phyloP scores from a whole-genome alignment of 352 stramenopile genomes.

The Pythium coloratum region DNA sequence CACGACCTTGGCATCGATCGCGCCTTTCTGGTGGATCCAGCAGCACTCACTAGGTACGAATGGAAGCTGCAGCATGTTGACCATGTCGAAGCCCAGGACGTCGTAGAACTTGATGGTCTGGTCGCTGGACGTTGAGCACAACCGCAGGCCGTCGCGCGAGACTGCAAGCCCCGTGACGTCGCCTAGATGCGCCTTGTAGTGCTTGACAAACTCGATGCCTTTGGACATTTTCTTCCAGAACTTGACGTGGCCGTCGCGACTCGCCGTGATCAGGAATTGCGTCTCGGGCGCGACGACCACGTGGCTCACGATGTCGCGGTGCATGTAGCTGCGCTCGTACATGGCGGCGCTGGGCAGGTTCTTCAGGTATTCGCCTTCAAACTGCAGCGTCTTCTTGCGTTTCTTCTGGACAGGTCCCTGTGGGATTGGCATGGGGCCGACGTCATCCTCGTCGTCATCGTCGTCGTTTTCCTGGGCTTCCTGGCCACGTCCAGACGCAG shows the following conservation, averaged over 20 bases:
- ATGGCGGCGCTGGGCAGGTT: conserved; percentile 88
- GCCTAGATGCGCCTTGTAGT: conserved; percentile 96
- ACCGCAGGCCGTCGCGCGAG: conserved; percentile 77
- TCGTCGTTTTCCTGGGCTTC: not conserved
- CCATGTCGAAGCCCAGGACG: conserved; percentile 97
- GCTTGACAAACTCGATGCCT: conserved; percentile 99
- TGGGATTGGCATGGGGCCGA: conserved; percentile 56
- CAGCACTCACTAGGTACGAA: conserved; percentile 72
- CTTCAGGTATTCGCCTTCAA: conserved; percentile 73
- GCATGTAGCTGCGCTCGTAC: conserved; percentile 98
- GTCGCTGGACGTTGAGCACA: conserved; percentile 89
- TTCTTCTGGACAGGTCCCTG: conserved; percentile 31
- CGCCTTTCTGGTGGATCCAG: conserved; percentile 68
- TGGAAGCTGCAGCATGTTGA: conserved; percentile 92
- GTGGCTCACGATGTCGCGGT: conserved; percentile 94
- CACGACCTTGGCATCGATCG: conserved; percentile 68
- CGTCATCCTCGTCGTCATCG: conserved; percentile 33
- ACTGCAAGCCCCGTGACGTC: conserved; percentile 86
- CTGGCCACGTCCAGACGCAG: not conserved
- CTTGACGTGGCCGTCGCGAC: conserved; percentile 97
- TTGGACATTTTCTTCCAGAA: conserved; percentile 99
- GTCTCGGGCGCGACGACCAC: conserved; percentile 88
- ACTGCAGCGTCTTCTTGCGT: conserved; percentile 54
- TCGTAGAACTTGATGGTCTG: conserved; percentile 99
- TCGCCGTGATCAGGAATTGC: conserved; percentile 97